Percentiles rank a stretch among this genome's conserved stretches.
Conservation (phyloP, 257 asterid genomes). For the Solanum piurae region DNA sequence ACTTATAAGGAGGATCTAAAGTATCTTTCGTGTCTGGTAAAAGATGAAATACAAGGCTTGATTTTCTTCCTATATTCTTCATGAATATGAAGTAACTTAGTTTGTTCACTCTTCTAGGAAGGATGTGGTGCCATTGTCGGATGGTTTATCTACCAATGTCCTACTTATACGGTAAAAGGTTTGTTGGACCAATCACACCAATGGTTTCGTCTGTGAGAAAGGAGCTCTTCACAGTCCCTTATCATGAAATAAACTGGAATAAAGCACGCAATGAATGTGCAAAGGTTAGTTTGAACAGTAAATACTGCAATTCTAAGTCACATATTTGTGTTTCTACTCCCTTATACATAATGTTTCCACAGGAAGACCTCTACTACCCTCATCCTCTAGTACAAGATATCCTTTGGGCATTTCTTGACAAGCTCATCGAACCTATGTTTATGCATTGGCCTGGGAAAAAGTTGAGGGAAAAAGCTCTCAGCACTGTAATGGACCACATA, state of each 20-base stretch:
- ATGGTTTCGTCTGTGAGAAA: constrained; percentile 76
- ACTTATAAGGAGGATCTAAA: neutral
- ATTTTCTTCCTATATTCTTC: neutral
- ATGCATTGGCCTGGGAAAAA: constrained; percentile 85
- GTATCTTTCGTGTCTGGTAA: neutral
- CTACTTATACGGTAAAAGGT: constrained; percentile 81
- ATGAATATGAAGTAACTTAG: too few species aligned
- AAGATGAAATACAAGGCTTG: neutral
- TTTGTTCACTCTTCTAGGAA: constrained; percentile 37
- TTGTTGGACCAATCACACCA: constrained; percentile 86
- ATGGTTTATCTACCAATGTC: constrained; percentile 99
- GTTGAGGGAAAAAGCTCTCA: constrained; percentile 68
- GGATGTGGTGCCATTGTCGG: constrained; percentile 98
- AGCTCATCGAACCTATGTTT: constrained; percentile 68
- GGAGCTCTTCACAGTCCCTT: constrained; percentile 65
- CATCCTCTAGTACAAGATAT: constrained; percentile 77
- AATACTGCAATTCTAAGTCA: neutral
- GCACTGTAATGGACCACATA: constrained; percentile 69
- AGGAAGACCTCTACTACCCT: constrained; percentile 94
- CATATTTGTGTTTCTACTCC: neutral
- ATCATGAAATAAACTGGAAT: constrained; percentile 83
- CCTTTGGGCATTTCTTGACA: constrained; percentile 84
- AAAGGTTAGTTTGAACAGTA: constrained; percentile 43
- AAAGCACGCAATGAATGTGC: constrained; percentile 79
- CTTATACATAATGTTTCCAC: constrained; percentile 8